These are phyloP conservation scores for Opeltia flavorubescens DNA, from an alignment of 495 filamentous ascomycete genomes.

Conservation along the genomic window DNA sequence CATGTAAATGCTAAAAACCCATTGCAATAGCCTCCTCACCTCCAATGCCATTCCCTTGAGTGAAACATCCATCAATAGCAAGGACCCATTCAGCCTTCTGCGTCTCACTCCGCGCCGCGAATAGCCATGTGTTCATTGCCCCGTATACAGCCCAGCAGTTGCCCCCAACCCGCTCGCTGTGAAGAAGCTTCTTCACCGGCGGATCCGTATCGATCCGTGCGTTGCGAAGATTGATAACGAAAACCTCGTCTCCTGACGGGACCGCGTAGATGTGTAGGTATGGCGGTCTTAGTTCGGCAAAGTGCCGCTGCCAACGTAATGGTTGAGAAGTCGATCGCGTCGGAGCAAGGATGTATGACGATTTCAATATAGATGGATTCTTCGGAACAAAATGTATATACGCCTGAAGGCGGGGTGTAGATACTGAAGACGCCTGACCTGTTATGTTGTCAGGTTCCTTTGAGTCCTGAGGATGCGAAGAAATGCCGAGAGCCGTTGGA, in stretches of 20 bases:
- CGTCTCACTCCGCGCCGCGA: conserved; percentile 70
- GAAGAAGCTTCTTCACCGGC: conserved; percentile 65
- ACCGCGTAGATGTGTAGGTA: conserved; percentile 82
- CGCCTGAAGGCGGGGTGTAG: conserved; percentile 43
- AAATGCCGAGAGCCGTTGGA: conserved; percentile 1
- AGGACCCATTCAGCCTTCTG: conserved; percentile 90
- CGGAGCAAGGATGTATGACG: conserved; percentile 71
- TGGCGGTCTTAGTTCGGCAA: conserved; percentile 81
- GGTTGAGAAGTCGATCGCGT: conserved; percentile 49
- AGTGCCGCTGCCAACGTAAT: conserved; percentile 68
- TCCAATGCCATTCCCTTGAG: neutral
- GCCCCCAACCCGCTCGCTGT: conserved; percentile 26
- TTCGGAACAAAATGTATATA: conserved; percentile 59
- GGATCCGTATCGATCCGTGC: conserved; percentile 77
- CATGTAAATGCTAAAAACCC: neutral
- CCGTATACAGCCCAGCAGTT: conserved; percentile 91
- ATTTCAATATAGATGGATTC: conserved; percentile 61
- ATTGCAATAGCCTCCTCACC: neutral
- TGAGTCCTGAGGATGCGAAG: neutral
- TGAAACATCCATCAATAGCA: conserved; percentile 15
- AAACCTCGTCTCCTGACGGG: conserved; percentile 77
- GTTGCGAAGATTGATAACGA: conserved; percentile 73
- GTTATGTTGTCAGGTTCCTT: no score
- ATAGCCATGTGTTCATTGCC: conserved; percentile 84
- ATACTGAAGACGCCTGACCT: neutral